Evolutionary conservation across 2,329 filamentous ascomycete genomes (phyloP).

Genomic region (Fusarium pininemorale): DNA sequence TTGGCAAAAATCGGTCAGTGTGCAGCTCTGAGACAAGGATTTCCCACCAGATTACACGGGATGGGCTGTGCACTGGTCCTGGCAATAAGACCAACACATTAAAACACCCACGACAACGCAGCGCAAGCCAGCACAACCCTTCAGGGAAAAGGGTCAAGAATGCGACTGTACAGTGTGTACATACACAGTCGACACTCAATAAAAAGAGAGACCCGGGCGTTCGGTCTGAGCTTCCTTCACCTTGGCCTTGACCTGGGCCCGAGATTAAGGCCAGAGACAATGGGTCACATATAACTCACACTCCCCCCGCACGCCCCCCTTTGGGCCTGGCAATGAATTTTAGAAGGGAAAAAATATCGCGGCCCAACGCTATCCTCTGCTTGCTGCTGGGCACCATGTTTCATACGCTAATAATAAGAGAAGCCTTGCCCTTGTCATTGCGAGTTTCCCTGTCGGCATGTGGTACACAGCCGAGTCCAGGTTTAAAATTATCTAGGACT

Average conservation of each 20-base stretch:
- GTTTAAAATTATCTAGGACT: constrained; percentile 37
- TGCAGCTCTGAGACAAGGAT: constrained; percentile 26
- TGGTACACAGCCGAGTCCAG: constrained; percentile 35
- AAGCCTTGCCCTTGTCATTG: constrained; percentile 34
- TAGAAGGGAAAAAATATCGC: constrained; percentile 6
- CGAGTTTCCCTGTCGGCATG: constrained; percentile 37
- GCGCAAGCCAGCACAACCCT: constrained; percentile 27
- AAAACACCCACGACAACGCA: constrained; percentile 18
- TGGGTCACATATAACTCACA: constrained; percentile 30
- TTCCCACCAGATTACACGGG: constrained; percentile 7
- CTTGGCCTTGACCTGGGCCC: constrained; percentile 34
- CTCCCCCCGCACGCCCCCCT: constrained; percentile 30
- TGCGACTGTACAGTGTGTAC: constrained; percentile 37
- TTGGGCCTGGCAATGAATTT: constrained; percentile 36
- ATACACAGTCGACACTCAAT: constrained; percentile 9
- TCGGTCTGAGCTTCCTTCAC: constrained; percentile 43
- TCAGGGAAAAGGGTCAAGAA: constrained; percentile 6
- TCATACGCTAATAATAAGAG: constrained; percentile 42
- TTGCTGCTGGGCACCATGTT: constrained; percentile 40
- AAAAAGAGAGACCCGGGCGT: constrained; percentile 22
- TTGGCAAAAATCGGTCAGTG: constrained; percentile 13
- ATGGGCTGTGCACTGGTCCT: constrained; percentile 2
- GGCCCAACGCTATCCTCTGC: constrained; percentile 38
- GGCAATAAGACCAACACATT: constrained; percentile 17
- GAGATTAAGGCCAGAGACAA: constrained; percentile 42